phyloP scores from a whole-genome alignment of 1,284 basidiomycete species.

The Moesziomyces sp. region DNA sequence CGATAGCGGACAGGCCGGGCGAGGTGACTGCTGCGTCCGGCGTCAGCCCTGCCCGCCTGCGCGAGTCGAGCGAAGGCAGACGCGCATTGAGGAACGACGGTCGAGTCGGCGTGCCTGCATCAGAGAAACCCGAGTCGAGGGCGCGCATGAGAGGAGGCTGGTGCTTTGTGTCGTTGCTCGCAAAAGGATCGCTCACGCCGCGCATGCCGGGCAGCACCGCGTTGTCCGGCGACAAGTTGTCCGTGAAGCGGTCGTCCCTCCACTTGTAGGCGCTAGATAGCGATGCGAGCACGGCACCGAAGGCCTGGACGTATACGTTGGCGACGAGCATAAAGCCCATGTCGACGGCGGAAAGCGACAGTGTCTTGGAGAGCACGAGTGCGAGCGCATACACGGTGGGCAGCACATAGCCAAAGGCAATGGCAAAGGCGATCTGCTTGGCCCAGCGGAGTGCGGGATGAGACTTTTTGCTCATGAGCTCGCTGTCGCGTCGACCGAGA shows the following conservation, averaged over 20 bases:
- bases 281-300: slow-evolving; percentile 47
- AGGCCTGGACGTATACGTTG: slow-evolving; percentile 52
- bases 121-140: slow-evolving; percentile 15
- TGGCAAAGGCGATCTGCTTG: slow-evolving; percentile 43
- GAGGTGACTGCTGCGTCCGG: slow-evolving; percentile 2
- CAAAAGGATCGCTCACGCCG: slow-evolving; percentile 17
- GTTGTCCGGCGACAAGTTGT: slow-evolving; percentile 40
- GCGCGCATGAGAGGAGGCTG: slow-evolving; percentile 4
- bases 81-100: slow-evolving; percentile 23
- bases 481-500: slow-evolving; percentile 40
- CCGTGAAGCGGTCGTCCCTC: slow-evolving; percentile 51
- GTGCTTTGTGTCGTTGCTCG: slow-evolving; percentile 3
- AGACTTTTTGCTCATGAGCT: slow-evolving; percentile 37
- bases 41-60: slow-evolving; percentile 1
- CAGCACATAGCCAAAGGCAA: slow-evolving; percentile 44
- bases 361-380: slow-evolving; percentile 31
- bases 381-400: slow-evolving; percentile 45
- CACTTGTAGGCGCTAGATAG: slow-evolving; percentile 42
- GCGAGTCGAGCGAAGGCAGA: slow-evolving; percentile 21
- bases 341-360: slow-evolving; percentile 21
- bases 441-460: slow-evolving; percentile 11
- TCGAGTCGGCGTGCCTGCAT: slow-evolving; percentile 12
- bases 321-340: slow-evolving; percentile 55
- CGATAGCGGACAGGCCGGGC: slow-evolving; percentile 11
- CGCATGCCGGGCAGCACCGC: slow-evolving; percentile 40